Percentiles rank a stretch among this genome's conserved stretches.
These are phyloP conservation scores for Cephalotrichum gorgonifer DNA, from an alignment of 2,329 filamentous ascomycete genomes.

Conservation along the genomic window DNA sequence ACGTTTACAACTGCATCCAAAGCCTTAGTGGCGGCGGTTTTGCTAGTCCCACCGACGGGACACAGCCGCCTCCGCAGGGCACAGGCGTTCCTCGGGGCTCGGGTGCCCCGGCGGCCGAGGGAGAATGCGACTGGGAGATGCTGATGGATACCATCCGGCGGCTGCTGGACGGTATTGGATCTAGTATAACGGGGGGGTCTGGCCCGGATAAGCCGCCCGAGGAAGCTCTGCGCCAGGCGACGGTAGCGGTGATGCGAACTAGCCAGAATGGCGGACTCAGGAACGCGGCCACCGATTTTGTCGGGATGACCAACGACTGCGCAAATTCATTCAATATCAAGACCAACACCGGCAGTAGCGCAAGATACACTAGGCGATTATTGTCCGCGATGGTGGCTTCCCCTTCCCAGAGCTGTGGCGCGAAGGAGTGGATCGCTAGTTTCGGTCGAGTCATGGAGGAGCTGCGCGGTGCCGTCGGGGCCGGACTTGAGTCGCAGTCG, in stretches of 20 bases:
- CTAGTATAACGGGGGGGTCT: background rate
- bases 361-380: too few species aligned
- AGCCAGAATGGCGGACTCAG: background rate
- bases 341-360: too few species aligned
- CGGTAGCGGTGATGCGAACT: background rate
- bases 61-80: too few species aligned
- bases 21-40: background rate
- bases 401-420: background rate
- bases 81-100: too few species aligned
- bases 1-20: background rate
- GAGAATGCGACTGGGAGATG: background rate
- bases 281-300: background rate
- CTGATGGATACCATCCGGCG: background rate
- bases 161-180: background rate
- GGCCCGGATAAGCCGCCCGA: background rate
- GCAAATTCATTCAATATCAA: background rate
- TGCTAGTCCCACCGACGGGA: too few species aligned
- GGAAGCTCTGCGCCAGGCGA: background rate
- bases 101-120: background rate
- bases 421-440: background rate
- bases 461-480: background rate
- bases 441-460: background rate
- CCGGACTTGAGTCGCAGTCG: background rate
- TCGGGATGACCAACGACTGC: background rate
- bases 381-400: too few species aligned